These are phyloP conservation scores for Catenaria anguillulae DNA, from an alignment of 371 early-diverging fungal genomes.

Conservation along the genomic window DNA sequence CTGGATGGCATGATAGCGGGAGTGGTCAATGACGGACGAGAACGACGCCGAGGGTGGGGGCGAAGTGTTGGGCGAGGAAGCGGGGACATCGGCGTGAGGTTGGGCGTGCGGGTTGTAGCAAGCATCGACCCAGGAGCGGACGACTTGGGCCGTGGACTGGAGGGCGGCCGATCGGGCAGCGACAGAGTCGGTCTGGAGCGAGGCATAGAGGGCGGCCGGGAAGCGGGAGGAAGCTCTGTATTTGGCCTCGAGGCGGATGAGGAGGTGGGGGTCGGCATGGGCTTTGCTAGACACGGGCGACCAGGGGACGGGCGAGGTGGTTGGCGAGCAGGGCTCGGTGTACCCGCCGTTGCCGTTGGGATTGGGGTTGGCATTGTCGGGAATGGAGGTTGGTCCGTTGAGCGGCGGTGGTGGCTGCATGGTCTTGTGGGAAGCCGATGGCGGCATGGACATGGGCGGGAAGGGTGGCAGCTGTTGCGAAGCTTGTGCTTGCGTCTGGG, in stretches of 20 bases:
- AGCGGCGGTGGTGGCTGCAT: too few relatives aligned
- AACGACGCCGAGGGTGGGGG: slow-evolving; percentile 7
- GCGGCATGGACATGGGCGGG: too few relatives aligned
- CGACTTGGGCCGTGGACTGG: slow-evolving; percentile 20
- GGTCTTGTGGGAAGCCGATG: too few relatives aligned
- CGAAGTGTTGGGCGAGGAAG: slow-evolving; percentile 16
- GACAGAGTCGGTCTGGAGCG: slow-evolving; percentile 15
- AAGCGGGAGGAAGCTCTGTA: slow-evolving; percentile 19
- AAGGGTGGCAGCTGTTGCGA: too few relatives aligned
- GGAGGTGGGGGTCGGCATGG: background rate
- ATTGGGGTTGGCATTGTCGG: too few relatives aligned
- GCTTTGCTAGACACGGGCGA: too few relatives aligned
- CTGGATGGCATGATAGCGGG: slow-evolving; percentile 4
- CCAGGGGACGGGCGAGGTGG: too few relatives aligned
- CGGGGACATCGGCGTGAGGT: background rate
- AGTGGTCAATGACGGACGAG: background rate
- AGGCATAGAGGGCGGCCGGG: slow-evolving; percentile 23
- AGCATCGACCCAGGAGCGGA: slow-evolving; percentile 20
- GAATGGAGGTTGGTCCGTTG: too few relatives aligned
- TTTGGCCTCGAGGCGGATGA: background rate
- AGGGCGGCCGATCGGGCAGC: slow-evolving; percentile 18
- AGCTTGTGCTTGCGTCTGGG: too few relatives aligned
- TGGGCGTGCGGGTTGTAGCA: slow-evolving; percentile 13
- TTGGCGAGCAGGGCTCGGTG: too few relatives aligned
- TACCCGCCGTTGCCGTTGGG: too few relatives aligned